phyloP scores from a whole-genome alignment of 345 rosid species.

The Euphorbia tirucalli region DNA sequence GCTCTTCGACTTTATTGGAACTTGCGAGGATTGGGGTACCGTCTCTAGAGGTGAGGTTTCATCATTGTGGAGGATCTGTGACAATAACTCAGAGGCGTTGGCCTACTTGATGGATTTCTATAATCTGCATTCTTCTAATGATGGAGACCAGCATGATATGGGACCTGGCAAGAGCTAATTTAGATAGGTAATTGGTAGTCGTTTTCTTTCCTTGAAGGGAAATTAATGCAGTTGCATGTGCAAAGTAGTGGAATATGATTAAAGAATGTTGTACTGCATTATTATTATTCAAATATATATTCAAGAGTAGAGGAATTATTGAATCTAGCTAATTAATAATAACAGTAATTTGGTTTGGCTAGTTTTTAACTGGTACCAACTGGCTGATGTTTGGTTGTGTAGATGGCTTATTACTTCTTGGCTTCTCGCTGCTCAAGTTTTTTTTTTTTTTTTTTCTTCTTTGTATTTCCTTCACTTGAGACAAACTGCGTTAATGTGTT shows the following conservation, averaged over 20 bases:
- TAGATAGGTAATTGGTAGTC: not conserved
- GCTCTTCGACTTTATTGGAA: conserved; percentile 69
- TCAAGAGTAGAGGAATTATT: too few species aligned
- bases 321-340: too few species aligned
- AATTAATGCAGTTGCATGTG: not conserved
- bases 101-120: conserved; percentile 67
- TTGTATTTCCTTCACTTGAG: too few species aligned
- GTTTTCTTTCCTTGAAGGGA: not conserved
- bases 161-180: conserved; percentile 17
- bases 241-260: not conserved
- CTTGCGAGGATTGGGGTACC: conserved; percentile 74
- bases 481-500: too few species aligned
- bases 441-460: too few species aligned
- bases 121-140: conserved; percentile 26
- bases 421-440: too few species aligned
- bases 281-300: too few species aligned
- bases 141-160: conserved; percentile 12
- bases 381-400: too few species aligned
- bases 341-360: too few species aligned
- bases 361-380: too few species aligned
- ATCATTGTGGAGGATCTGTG: conserved; percentile 76
- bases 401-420: too few species aligned
- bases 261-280: not conserved
- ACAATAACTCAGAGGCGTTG: conserved; percentile 68
- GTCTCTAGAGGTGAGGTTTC: conserved; percentile 70